Base-by-base conservation (phyloP, 148 eudicot genomes). In the Silene uniflora region DNA sequence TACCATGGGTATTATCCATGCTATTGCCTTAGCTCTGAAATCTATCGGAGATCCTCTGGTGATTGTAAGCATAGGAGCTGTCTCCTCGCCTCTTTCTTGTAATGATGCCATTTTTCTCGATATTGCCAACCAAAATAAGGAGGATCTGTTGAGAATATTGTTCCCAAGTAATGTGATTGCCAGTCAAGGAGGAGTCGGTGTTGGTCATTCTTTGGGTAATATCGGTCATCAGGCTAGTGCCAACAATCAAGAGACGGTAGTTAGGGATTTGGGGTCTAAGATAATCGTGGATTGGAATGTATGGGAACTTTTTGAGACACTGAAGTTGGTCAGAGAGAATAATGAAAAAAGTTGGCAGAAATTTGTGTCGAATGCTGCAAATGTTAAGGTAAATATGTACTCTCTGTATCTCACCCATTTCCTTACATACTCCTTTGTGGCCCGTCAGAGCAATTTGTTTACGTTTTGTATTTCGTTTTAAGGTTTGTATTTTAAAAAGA, bases 41-140 rank as follows among this genome's bases (percentile, higher is more conserved):
- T 70, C 75, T 29, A 64, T 82, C 46, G 76, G 29, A 23, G 81
- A 82, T 82, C 84, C 81, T 22, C 54, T 82, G 22, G 84, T 82
- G 19, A 62, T 75, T 19, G 78, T 82, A 8, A 82, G 76, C 47
- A 64, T 71, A 0, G 78, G 75, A 66, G 49, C 23, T 5, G 10
- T 1, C 17, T 62, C 7, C 19, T 25, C 55, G 18, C 55, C 55
- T 16, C 18, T 56, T 21, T 27, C 61, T 1, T 69, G 76, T 67
- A 46, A n/a, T 25, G 69, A 70, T 74, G 76, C 76, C 70, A 78
- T 82, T 21, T 54, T 3, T 58, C 65, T 82, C 16, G 42, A 56
- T 52, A 74, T 74, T 55, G 63, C 1, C 56, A 22, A 60, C 63
- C 81, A 82, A 27, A 75, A 67, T 55, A 69, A 42, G 66, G 84